phyloP scores from a whole-genome alignment of 345 rosid species.

The Iberis pinnata region DNA sequence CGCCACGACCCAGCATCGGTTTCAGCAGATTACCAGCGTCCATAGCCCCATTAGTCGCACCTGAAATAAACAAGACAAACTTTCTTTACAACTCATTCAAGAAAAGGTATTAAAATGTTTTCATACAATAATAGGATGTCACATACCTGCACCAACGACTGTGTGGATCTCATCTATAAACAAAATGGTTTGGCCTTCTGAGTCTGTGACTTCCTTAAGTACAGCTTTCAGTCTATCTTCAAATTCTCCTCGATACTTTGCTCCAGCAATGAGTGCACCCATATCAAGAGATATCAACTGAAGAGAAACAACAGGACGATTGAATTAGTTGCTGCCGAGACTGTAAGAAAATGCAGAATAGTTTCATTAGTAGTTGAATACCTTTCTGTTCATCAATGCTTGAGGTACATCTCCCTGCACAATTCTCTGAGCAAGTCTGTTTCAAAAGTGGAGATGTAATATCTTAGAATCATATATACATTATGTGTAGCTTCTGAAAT shows the following conservation, averaged over 20 bases:
- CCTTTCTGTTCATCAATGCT: slow-evolving; percentile 96
- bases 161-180: slow-evolving; percentile 99
- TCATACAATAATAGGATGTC: background rate
- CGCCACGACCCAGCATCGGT: slow-evolving; percentile 99
- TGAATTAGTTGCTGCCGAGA: background rate
- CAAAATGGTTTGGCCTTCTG: slow-evolving; percentile 86
- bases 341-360: background rate
- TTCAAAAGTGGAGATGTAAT: slow-evolving; percentile 10
- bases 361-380: slow-evolving; percentile 10
- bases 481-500: background rate
- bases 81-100: background rate
- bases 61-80: slow-evolving; percentile 35
- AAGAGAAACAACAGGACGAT: slow-evolving; percentile 2
- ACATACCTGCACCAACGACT: slow-evolving; percentile 94
- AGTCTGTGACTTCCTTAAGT: slow-evolving; percentile 87
- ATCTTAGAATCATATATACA: slow-evolving; percentile 7
- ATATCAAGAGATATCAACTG: slow-evolving; percentile 97
- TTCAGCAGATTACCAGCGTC: slow-evolving; percentile 97
- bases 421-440: slow-evolving; percentile 98
- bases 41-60: slow-evolving; percentile 99
- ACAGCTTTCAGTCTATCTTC: slow-evolving; percentile 99
- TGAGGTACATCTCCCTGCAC: slow-evolving; percentile 98
- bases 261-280: slow-evolving; percentile 99
- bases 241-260: slow-evolving; percentile 95
- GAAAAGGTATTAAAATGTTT: background rate